A percentile compares a stretch with the other conserved stretches of the same genome.
Evolutionary conservation across 148 eudicot genomes (phyloP).

Genomic region (Suaeda aralocaspica): DNA sequence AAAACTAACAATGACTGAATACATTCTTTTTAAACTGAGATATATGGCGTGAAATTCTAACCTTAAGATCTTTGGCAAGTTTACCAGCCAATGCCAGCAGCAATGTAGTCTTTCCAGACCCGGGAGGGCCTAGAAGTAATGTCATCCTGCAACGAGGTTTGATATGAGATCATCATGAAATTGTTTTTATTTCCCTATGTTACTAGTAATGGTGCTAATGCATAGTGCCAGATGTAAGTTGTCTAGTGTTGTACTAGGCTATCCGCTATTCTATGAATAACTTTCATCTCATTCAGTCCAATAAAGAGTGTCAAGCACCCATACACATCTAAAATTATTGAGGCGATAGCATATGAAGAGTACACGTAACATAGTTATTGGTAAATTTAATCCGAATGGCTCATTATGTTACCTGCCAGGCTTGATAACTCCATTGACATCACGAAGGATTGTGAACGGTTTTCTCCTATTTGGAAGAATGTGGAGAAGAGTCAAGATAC

Average conservation of each 20-base stretch:
- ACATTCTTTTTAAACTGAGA: neutral
- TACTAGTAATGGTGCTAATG: too few relatives aligned
- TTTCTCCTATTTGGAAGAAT: slow-evolving; percentile 64
- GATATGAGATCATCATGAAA: neutral
- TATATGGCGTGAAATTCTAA: slow-evolving; percentile 10
- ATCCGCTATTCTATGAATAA: neutral
- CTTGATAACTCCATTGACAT: slow-evolving; percentile 79
- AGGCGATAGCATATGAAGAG: neutral
- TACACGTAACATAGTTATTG: neutral
- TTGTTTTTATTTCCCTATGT: neutral
- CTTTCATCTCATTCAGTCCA: too few relatives aligned
- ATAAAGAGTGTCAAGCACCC: too few relatives aligned
- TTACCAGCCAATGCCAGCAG: slow-evolving; percentile 80
- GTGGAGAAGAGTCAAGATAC: slow-evolving; percentile 52
- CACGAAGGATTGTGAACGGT: slow-evolving; percentile 63
- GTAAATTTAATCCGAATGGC: neutral
- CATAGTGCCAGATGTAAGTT: neutral
- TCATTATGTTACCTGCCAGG: slow-evolving; percentile 66
- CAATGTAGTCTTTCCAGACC: slow-evolving; percentile 83
- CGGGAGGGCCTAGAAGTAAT: slow-evolving; percentile 80
- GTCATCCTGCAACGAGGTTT: slow-evolving; percentile 49
- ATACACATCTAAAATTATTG: too few relatives aligned
- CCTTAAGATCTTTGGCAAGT: slow-evolving; percentile 59
- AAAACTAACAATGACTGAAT: neutral
- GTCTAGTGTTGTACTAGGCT: neutral